Base-by-base conservation (phyloP, 2,329 filamentous ascomycete species). In the Intubia oerlemansii region DNA sequence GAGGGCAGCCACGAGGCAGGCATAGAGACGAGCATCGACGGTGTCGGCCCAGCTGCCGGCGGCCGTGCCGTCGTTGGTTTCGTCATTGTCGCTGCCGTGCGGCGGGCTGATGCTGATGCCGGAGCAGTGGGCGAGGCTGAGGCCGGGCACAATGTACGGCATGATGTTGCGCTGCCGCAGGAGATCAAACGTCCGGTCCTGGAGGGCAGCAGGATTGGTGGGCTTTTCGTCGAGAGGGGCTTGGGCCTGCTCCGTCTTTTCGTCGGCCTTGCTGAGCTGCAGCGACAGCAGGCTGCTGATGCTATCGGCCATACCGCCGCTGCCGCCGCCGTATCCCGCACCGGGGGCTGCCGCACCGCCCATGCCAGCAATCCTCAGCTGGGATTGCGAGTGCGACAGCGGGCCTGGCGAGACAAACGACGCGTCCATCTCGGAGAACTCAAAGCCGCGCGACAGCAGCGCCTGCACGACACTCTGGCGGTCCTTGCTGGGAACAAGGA, bases 111-210 rank as follows among this genome's bases (percentile, higher is more conserved):
- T 16, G 36, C 65, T 58, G 19, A 56, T 53, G 6, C 78, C 82
- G 0, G 80, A 84, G 48, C 82, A 92, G 41, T 84, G 80, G 1
- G 90, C 66, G 10, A 93, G 60, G 29, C 69, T 67, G 11, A 93
- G 60, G 5, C 54, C 58, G 1, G 60, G 56, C 35, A 78, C 71
- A 21, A 88, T 67, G 14, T 62, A 64, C 0, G 85, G 82, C 1
- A 66, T 53, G 27, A 95, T 77, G 38, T 71, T 64, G 39, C 77
- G 67, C 41, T 72, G 73, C 40, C 70, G 73, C n/a, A 98, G 61
- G n/a, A 76, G 67, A 16, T 65, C 63, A 44, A 95, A 93, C 0
- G 85, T 92, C 27, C 77, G 70, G 8, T 59, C 59, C 50, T 92
- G 80, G 17, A 95, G 61, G 44, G 92, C 84, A 12, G 66, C 66